These are phyloP conservation scores for Coemansia sp. DNA, from an alignment of 192 early-diverging fungal genomes.

Conservation along the genomic window DNA sequence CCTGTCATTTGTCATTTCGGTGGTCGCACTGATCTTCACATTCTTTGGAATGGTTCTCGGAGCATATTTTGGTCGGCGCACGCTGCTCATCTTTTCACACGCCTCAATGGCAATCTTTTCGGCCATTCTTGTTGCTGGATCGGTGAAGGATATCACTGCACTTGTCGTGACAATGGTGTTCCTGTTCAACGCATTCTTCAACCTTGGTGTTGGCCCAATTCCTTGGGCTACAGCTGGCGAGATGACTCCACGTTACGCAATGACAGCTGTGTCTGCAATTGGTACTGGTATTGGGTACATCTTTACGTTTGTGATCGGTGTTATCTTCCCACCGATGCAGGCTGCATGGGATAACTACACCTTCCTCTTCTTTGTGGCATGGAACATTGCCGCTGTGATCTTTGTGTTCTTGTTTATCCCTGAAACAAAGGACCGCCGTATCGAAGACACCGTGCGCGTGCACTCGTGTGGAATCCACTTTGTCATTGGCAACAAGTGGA, in stretches of 20 bases:
- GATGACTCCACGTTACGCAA: conserved; percentile 71
- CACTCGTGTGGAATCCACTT: conserved; percentile 50
- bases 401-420: conserved; percentile 74
- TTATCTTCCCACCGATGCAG: conserved; percentile 62
- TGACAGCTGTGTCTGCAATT: conserved; percentile 65
- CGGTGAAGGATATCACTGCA: conserved; percentile 51
- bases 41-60: conserved; percentile 57
- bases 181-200: conserved; percentile 74
- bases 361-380: conserved; percentile 68
- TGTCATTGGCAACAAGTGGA: conserved; percentile 50
- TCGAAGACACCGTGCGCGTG: conserved; percentile 60
- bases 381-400: conserved; percentile 62
- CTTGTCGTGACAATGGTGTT: conserved; percentile 68
- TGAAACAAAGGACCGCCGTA: conserved; percentile 76
- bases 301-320: conserved; percentile 60
- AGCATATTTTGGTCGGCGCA: conserved; percentile 68
- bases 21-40: conserved; percentile 47
- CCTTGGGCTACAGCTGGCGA: conserved; percentile 81
- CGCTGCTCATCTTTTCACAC: conserved; percentile 66
- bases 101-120: conserved; percentile 63
- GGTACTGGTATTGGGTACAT: conserved; percentile 76
- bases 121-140: conserved; percentile 63
- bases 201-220: conserved; percentile 76
- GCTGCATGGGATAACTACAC: conserved; percentile 50
- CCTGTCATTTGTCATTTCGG: conserved; percentile 46